Evolutionary conservation across 345 rosid genomes (phyloP).

Genomic region (Citrus hindsii): DNA sequence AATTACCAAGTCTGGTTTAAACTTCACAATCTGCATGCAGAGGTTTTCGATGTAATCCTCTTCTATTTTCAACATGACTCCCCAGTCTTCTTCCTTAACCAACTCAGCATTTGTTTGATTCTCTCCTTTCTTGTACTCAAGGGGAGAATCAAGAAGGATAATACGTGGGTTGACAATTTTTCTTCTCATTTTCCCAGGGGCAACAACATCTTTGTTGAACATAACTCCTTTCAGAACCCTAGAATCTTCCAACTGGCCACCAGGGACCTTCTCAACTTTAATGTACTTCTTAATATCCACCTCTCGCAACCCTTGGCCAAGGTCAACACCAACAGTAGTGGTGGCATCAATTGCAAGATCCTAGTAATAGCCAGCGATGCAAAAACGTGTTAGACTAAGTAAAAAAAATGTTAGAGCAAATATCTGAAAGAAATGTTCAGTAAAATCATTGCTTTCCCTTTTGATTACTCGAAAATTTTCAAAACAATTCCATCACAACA

Average conservation of each 20-base stretch:
- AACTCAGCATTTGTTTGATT: constrained; percentile 96
- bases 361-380: constrained; percentile 33
- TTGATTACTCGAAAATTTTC: background rate
- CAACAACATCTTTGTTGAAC: constrained; percentile 91
- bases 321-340: constrained; percentile 75
- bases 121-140: constrained; percentile 98
- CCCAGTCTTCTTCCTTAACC: constrained; percentile 94
- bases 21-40: constrained; percentile 78
- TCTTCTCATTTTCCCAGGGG: constrained; percentile 96
- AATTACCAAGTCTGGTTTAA: constrained; percentile 86
- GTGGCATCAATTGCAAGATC: constrained; percentile 97
- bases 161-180: constrained; percentile 81
- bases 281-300: constrained; percentile 92
- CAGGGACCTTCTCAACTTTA: constrained; percentile 96
- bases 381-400: background rate
- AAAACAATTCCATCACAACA: background rate
- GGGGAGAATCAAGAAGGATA: constrained; percentile 90
- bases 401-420: background rate
- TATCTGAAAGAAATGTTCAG: background rate
- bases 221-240: constrained; percentile 91
- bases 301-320: constrained; percentile 95
- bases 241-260: constrained; percentile 92
- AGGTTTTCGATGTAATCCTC: constrained; percentile 87
- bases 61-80: constrained; percentile 76
- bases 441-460: background rate